Base-by-base conservation (phyloP, 345 rosid genomes). In the Melaleuca alternifolia region DNA sequence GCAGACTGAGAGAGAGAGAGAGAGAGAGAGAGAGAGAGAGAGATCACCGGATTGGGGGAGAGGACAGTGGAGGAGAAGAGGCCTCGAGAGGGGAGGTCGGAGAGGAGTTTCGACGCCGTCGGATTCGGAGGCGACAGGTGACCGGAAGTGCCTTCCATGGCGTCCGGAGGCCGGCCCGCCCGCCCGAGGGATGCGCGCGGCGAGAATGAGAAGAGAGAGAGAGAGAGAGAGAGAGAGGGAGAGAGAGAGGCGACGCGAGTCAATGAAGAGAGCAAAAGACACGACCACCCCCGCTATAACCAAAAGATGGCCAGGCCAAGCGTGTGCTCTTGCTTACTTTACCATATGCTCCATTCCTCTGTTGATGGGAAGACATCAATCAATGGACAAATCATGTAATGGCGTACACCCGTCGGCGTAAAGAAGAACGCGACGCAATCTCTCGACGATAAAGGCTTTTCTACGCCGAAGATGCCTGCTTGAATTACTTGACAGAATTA, bases 41-140 rank as follows among this genome's bases (percentile, higher is more conserved):
- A 86, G 52, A 65, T 89, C 83, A 96, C 99, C 93, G 91, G 94
- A 90, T 93, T 95, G 71, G 96, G 90, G 86, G 96, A 93, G 90
- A 94, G 87, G 87, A 92, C 91, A 53, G 95, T 88, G 85, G 99
- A 95, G 85, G 97, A 93, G 85, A 94, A 91, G 90, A 92, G 93
- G 85, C 98, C 98, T 54, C 95, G 96, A 86, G 96, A 95, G 10
- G 98, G 99, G 71, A 96, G 99, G 87, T 95, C 88, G 62, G 94
- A 76, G 77, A 96, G 99, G 85, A 94, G 92, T 87, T 88, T 90
- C 82, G 97, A 91, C 51, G 93, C 92, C 75, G 88, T 84, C 23
- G 81, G 87, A 85, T 86, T 90, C 13, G 92, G 86, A 86, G 92
- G 92, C n/a, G 90, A 89, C 37, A 86, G 90, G 83, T 89, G 90